Conservation (phyloP, 1,284 basidiomycete species). For the Marasmius sp. region DNA sequence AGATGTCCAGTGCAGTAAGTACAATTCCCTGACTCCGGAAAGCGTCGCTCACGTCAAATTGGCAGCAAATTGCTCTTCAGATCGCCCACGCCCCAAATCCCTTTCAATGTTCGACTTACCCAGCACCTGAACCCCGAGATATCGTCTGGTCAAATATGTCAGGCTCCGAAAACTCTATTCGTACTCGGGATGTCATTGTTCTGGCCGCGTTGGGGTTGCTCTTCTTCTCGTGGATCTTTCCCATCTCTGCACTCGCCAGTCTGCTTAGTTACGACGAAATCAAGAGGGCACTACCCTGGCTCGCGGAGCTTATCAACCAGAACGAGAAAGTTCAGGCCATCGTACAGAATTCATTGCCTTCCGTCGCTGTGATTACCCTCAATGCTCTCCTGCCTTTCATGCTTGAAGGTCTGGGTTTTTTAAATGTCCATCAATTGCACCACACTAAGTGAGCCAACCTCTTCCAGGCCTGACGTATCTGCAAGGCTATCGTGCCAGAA, state of each 20-base stretch:
- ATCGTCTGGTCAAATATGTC: slow-evolving; percentile 93
- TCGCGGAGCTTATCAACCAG: slow-evolving; percentile 75
- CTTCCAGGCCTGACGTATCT: slow-evolving; percentile 75
- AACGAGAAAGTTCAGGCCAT: slow-evolving; percentile 82
- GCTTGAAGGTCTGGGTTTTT: slow-evolving; percentile 88
- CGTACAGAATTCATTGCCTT: slow-evolving; percentile 91
- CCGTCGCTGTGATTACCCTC: slow-evolving; percentile 85
- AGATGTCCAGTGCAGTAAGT: slow-evolving; percentile 86
- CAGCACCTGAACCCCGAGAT: slow-evolving; percentile 93
- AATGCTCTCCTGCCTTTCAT: slow-evolving; percentile 90
- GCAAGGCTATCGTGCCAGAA: slow-evolving; percentile 87
- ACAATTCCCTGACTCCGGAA: background rate
- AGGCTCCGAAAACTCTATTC: slow-evolving; percentile 54
- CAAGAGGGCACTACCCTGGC: slow-evolving; percentile 85
- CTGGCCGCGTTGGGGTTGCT: slow-evolving; percentile 67
- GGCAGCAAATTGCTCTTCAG: slow-evolving; percentile 88
- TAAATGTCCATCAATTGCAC: background rate
- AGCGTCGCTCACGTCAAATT: background rate
- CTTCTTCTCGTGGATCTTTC: slow-evolving; percentile 85
- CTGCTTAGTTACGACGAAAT: slow-evolving; percentile 91
- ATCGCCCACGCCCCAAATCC: slow-evolving; percentile 77
- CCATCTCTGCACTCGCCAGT: slow-evolving; percentile 82
- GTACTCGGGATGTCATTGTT: slow-evolving; percentile 70
- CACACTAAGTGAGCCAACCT: background rate
- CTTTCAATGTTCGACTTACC: slow-evolving; percentile 64